Evolutionary conservation across 768 basidiomycete species (phyloP).

Genomic region (Suillus clintonianus): DNA sequence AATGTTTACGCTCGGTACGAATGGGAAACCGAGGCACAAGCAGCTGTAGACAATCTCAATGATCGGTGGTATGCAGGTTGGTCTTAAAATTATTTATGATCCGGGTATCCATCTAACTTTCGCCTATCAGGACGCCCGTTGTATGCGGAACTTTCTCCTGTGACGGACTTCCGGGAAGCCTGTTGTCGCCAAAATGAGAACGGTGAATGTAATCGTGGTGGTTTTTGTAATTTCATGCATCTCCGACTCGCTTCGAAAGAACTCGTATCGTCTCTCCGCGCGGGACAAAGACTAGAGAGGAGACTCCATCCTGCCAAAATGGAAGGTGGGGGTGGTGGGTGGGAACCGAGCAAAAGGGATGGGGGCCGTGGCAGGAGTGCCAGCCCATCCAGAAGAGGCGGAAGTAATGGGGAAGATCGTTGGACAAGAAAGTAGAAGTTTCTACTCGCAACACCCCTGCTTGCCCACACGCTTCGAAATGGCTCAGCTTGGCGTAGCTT

Average conservation of each 20-base stretch:
- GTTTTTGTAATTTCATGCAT: constrained; percentile 99
- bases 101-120: constrained; percentile 7
- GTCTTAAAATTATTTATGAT: constrained; percentile 5
- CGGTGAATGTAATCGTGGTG: constrained; percentile 96
- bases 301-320: constrained; percentile 68
- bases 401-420: constrained; percentile 71
- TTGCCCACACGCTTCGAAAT: background rate
- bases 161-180: constrained; percentile 98
- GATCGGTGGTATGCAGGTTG: constrained; percentile 98
- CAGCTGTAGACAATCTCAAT: constrained; percentile 90
- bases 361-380: constrained; percentile 71
- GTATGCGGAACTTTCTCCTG: constrained; percentile 96
- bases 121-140: constrained; percentile 74
- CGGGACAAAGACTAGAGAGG: constrained; percentile 83
- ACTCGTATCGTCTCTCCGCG: constrained; percentile 74
- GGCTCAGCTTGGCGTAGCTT: background rate
- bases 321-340: constrained; percentile 72
- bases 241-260: constrained; percentile 85
- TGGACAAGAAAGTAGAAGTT: constrained; percentile 61
- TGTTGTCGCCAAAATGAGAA: constrained; percentile 99
- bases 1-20: constrained; percentile 98
- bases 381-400: constrained; percentile 65
- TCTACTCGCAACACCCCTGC: background rate
- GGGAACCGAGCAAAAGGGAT: constrained; percentile 78
- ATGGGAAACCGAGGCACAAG: constrained; percentile 96